A percentile compares a stretch with the other conserved stretches of the same genome.
Conservation (phyloP, 2,329 filamentous ascomycete species). For the Exophiala dermatitidis region DNA sequence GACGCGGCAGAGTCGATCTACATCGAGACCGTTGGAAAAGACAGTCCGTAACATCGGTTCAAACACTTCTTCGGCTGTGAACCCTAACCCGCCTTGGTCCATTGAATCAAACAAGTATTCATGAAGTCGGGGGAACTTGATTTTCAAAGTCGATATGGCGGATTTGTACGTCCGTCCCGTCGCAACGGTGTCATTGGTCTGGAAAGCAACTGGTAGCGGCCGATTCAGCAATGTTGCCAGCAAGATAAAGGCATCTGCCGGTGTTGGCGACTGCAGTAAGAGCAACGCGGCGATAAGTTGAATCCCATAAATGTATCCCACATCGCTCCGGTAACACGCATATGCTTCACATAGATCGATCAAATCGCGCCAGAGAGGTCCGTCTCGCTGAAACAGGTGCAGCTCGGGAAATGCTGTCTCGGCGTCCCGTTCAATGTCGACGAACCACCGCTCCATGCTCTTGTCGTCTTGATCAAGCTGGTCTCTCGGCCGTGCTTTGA, state of each 20-base stretch:
- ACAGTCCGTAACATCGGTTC: constrained; percentile 49
- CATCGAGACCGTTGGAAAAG: constrained; percentile 45
- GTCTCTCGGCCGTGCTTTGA: constrained; percentile 36
- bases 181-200: constrained; percentile 50
- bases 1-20: constrained; percentile 49
- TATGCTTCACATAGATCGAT: constrained; percentile 56
- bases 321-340: constrained; percentile 56
- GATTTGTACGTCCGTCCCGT: constrained; percentile 51
- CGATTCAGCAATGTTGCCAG: constrained; percentile 57
- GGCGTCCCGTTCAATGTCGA: constrained; percentile 48
- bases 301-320: constrained; percentile 54
- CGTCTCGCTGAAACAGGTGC: constrained; percentile 50
- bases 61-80: constrained; percentile 40
- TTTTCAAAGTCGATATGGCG: constrained; percentile 50
- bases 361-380: constrained; percentile 49
- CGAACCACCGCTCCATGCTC: constrained; percentile 46
- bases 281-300: constrained; percentile 55
- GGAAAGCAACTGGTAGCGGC: constrained; percentile 54
- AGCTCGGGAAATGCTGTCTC: constrained; percentile 51
- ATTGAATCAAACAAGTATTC: constrained; percentile 43
- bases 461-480: constrained; percentile 38
- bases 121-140: constrained; percentile 51
- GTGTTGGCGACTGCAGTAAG: constrained; percentile 48
- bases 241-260: constrained; percentile 50
- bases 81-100: constrained; percentile 26